Evolutionary conservation across 805 yeast species (phyloP).

Genomic region (Kurtzmaniella cleridarum): DNA sequence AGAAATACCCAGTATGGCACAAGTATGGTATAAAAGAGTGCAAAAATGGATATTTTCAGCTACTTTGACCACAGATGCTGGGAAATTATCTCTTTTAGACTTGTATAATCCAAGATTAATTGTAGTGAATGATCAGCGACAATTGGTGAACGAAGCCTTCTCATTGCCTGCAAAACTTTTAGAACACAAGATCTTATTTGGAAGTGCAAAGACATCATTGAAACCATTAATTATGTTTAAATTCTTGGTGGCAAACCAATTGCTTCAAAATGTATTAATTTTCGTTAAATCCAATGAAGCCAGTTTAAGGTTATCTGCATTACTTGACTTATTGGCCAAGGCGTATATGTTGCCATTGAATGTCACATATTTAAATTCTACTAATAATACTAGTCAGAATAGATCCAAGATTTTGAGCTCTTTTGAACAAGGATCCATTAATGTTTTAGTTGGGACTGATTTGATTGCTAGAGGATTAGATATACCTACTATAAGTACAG

Average conservation of each 20-base stretch:
- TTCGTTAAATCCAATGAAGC: conserved; percentile 82
- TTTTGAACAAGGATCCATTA: conserved; percentile 50
- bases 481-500: conserved; percentile 61
- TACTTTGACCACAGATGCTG: conserved; percentile 89
- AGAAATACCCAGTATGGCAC: conserved; percentile 18
- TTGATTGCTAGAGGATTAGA: conserved; percentile 95
- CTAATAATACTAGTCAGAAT: conserved; percentile 42
- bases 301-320: conserved; percentile 68
- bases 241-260: conserved; percentile 36
- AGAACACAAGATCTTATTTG: conserved; percentile 40
- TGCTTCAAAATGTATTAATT: conserved; percentile 41
- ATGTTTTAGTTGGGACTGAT: conserved; percentile 74
- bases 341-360: conserved; percentile 10
- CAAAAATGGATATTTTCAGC: conserved; percentile 82
- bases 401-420: conserved; percentile 54
- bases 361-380: conserved; percentile 51
- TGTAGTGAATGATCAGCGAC: conserved; percentile 56
- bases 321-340: conserved; percentile 40
- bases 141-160: conserved; percentile 47
- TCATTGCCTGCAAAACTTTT: conserved; percentile 51
- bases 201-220: conserved; percentile 33
- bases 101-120: conserved; percentile 68
- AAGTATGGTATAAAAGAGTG: conserved; percentile 33
- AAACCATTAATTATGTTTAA: conserved; percentile 75
- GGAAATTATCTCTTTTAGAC: conserved; percentile 68